Evolutionary conservation across 2,329 filamentous ascomycete species (phyloP).

Genomic region (Penicillium occitanis): DNA sequence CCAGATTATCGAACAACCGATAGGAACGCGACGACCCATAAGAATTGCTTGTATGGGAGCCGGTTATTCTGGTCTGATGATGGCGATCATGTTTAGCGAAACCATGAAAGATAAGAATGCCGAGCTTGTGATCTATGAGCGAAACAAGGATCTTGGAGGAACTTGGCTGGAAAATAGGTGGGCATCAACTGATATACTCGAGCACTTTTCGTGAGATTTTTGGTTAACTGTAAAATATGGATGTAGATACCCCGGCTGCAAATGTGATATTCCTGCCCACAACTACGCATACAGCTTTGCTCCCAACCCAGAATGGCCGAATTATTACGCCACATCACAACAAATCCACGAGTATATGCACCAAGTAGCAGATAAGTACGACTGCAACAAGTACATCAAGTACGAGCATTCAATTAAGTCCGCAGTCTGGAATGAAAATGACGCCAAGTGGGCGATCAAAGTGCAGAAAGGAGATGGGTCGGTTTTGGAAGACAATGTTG

Average conservation of each 20-base stretch:
- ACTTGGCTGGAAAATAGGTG: constrained; percentile 22
- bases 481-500: neutral
- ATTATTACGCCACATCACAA: constrained; percentile 27
- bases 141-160: constrained; percentile 21
- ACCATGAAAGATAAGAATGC: constrained; percentile 18
- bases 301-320: constrained; percentile 21
- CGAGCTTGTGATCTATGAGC: constrained; percentile 20
- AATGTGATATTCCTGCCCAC: constrained; percentile 15
- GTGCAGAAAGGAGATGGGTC: neutral
- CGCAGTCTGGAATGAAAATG: neutral
- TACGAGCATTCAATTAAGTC: neutral
- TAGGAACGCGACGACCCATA: constrained; percentile 24
- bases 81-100: constrained; percentile 19
- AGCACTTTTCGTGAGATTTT: rapidly evolving
- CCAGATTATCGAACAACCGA: constrained; percentile 21
- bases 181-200: neutral
- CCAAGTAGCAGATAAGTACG: neutral
- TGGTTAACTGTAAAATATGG: neutral
- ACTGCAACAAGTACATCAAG: neutral
- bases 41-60: constrained; percentile 25
- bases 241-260: constrained; percentile 14
- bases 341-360: neutral
- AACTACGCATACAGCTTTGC: constrained; percentile 16
- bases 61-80: constrained; percentile 27
- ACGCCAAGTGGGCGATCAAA: neutral